Base-by-base conservation (phyloP, 176 grass and related monocot species). In the Oryza meyeriana region DNA sequence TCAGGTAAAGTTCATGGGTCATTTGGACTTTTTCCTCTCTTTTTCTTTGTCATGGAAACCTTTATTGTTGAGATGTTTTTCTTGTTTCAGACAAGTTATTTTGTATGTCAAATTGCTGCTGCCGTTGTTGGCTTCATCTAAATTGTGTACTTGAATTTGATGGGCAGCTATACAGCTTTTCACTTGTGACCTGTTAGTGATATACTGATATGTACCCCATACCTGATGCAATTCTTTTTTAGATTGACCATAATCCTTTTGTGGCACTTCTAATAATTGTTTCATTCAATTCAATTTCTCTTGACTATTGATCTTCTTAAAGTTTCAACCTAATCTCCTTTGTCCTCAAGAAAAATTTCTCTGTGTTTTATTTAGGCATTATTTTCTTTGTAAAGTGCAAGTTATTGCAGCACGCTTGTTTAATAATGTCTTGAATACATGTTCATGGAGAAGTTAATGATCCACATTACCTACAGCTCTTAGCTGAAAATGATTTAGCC, bases 61-160 rank as follows among this genome's bases (percentile, higher is more conserved):
- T 71, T 72, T 82, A 27, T 45, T 45, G 42, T 45, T 4, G 42
- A 45, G 42, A 45, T 12, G 42, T 45, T 11, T 45, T 16, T 45
- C 42, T 25, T 22, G 38, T 73, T 64, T 75, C 27, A 68, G 36
- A 75, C 26, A 69, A 18, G 36, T 44, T 79, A 61, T 74, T 84
- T 61, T 2, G 18, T 32, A 48, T 26, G 73, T 79, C 61, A n/a
- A 58, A 72, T 66, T 79, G 61, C 8, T 22, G 32, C 45, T 29
- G 33, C 10, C 4, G 5, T 8, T 78, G 40, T 73, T 80, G 12
- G 34, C 5, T 75, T 33, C 22, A 45, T 75, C 26, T n/a, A 18
- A 74, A 39, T 30, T 66, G 1, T 34, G 20, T 22, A 27, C 8
- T 70, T 31, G 10, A 41, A 34, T 75, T 47, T 87, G 35, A 69